Percentiles rank a stretch among this genome's conserved stretches.
These are phyloP conservation scores for Endotrypanum monterogeii DNA, from an alignment of 208 protist genomes.

Conservation along the genomic window DNA sequence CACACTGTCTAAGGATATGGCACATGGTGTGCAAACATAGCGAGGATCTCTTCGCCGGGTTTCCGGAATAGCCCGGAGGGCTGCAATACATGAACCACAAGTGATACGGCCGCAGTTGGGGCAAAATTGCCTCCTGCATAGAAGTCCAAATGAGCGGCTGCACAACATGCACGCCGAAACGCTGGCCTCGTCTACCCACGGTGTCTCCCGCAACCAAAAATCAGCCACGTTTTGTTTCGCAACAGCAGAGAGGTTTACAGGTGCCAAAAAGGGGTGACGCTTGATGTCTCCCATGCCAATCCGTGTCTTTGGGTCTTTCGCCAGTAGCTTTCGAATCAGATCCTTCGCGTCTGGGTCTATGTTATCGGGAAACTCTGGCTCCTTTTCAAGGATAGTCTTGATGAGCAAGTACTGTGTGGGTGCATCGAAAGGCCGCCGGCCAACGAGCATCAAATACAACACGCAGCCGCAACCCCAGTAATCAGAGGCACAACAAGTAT, in stretches of 20 bases:
- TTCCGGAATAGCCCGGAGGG: constrained; percentile 45
- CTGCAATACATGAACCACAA: constrained; percentile 68
- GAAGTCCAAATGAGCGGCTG: constrained; percentile 49
- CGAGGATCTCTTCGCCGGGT: constrained; percentile 39
- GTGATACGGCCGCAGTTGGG: constrained; percentile 85
- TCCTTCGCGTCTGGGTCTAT: constrained; percentile 77
- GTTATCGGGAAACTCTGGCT: constrained; percentile 68
- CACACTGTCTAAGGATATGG: constrained; percentile 13
- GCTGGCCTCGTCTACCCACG: constrained; percentile 81
- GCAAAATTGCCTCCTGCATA: constrained; percentile 79
- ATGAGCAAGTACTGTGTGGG: constrained; percentile 89
- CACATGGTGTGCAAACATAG: constrained; percentile 52
- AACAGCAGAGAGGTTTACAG: constrained; percentile 66
- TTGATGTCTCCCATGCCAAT: constrained; percentile 69
- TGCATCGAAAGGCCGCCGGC: constrained; percentile 86
- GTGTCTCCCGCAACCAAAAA: constrained; percentile 73
- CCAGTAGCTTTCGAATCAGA: constrained; percentile 74
- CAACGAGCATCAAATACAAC: constrained; percentile 91
- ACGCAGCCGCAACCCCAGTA: constrained; percentile 95
- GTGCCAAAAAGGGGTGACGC: constrained; percentile 76
- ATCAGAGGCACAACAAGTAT: constrained; percentile 93
- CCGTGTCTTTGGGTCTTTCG: constrained; percentile 71
- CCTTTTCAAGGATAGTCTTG: constrained; percentile 85
- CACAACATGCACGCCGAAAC: constrained; percentile 74
- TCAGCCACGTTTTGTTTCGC: constrained; percentile 33